Evolutionary conservation across 2,329 filamentous ascomycete species (phyloP), one percentile per base, ranked within the genome.

Genomic region (Seiridium cupressi): DNA sequence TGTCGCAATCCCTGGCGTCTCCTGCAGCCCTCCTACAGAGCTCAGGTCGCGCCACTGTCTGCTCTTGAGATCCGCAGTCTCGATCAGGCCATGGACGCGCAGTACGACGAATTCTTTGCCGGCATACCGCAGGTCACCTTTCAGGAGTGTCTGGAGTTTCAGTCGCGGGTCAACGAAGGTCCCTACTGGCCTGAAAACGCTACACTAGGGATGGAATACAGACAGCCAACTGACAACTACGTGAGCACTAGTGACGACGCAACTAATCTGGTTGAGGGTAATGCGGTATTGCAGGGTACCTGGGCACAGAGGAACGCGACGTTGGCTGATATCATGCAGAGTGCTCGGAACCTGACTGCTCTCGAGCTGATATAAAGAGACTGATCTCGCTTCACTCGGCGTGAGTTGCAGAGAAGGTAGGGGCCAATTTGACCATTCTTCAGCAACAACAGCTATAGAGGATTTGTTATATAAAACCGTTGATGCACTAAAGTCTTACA

Each of bases 71-170:
- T 88, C 0, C 68, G 69, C 35, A 83, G 69, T 34, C 71, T 89
- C 2, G 68, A 70, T 0, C 81, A 85, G 58, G 85, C 86, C 0
- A 71, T 88, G 59, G 59, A 73, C 3, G 13, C 66, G 0, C 66
- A 66, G 0, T 87, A 79, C 48, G 84, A 89, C 64, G 62, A 54
- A 0, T 87, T 87, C 62, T 89, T 87, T 56, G 70, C 65, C n/a
- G 66, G 70, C 60, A 57, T 51, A 48, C 49, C 13, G 51, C 42
- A 10, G 55, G 49, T 44, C 13, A 38, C 13, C 38, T 55, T 26
- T 44, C 44, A 60, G 44, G 40, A 8, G 26, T 48, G 11, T 44
- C 48, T 32, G 64, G 58, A 32, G 61, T 42, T 40, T 18, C 56
- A 58, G 56, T 38, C 4, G 34, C 31, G 13, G 2, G 44, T n/a